These are phyloP conservation scores for Komagataea norvegica DNA, from an alignment of 1,139 yeast species.

Conservation along the genomic window DNA sequence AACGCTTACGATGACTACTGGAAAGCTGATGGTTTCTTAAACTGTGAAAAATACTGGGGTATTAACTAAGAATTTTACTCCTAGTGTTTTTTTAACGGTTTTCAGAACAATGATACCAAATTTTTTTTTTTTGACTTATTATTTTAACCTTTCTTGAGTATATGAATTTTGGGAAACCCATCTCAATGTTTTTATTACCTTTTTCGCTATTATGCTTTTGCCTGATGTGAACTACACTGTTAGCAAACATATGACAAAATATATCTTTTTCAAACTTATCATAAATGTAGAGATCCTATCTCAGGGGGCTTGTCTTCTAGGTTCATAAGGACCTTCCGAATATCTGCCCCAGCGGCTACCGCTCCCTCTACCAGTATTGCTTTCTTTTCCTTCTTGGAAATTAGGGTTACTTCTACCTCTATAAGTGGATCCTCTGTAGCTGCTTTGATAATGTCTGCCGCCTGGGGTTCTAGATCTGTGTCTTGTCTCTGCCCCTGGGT, in stretches of 20 bases:
- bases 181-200: no score
- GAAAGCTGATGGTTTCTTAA: conserved; percentile 65
- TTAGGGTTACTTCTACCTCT: conserved; percentile 5
- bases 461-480: conserved; percentile 7
- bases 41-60: conserved; percentile 76
- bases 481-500: not conserved
- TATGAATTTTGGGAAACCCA: no score
- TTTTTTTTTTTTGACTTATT: conserved; percentile 6
- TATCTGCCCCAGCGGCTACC: not conserved
- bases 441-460: conserved; percentile 3
- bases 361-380: conserved; percentile 3
- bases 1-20: conserved; percentile 74
- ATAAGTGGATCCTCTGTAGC: conserved; percentile 8
- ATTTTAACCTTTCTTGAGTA: conserved; percentile 4
- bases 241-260: no score
- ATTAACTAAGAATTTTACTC: conserved; percentile 29
- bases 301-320: no score
- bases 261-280: no score
- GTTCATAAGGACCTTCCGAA: not conserved
- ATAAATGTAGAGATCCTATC: no score
- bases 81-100: not conserved
- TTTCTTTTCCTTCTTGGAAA: conserved; percentile 8
- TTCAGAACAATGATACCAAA: not conserved
- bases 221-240: no score
- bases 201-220: no score